Base-by-base conservation (phyloP, 139 green algal genomes). In the Parachlorella kessleri region DNA sequence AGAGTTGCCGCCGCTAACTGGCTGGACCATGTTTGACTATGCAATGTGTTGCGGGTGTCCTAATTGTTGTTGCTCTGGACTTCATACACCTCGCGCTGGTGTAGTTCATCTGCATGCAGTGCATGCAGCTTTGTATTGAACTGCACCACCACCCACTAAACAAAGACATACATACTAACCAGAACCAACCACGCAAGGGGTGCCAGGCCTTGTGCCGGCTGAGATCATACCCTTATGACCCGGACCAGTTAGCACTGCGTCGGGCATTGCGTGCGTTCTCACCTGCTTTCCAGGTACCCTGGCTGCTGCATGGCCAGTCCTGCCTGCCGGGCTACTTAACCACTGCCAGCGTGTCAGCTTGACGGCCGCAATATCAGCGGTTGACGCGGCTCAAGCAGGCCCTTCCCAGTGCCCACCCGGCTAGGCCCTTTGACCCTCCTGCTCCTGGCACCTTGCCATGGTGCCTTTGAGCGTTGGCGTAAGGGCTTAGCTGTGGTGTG, bases 161-260 rank as follows among this genome's bases (percentile, higher is more conserved):
- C n/a, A n/a, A n/a, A n/a, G n/a, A n/a, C n/a, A n/a, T n/a, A 59
- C 48, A 28, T 59, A 59, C 48, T 59, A 18, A 59, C 48, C 14
- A 59, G 48, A 59, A 42, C 71, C 48, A 37, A 40, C 63, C 33
- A 80, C 75, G 75, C 75, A 74, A 73, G 75, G 75, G 75, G 75
- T 72, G 75, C 65, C 38, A 53, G 35, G 64, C 26, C 32, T 66
- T 38, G 7, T 67, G 66, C 36, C 75, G 59, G 75, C 75, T 80
- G 75, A 80, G 75, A 80, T 54, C 26, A 73, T 53, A 73, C 75
- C 75, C 65, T 80, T 66, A 80, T 39, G 63, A 80, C 75, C 66
- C 75, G 75, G 75, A 73, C 18, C 67, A 24, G 74, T 41, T 67
- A 72, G 40, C 32, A 66, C 75, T 7, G 9, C 75, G 75, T 53